Evolutionary conservation across 2,329 filamentous ascomycete species (phyloP).

Genomic region (Madurella mycetomatis): DNA sequence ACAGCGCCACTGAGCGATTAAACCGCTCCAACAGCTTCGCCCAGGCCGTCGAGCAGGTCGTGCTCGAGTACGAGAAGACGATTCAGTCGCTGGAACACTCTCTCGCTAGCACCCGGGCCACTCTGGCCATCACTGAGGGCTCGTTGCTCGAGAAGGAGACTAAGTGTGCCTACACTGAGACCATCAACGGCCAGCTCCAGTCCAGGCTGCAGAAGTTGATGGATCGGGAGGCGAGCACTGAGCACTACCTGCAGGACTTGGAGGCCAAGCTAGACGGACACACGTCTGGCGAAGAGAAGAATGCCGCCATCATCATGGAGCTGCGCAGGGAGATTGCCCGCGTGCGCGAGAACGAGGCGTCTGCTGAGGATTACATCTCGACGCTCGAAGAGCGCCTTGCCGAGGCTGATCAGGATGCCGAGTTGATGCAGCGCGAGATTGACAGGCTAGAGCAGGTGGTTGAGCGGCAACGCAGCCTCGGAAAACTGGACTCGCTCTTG

Average conservation of each 20-base stretch:
- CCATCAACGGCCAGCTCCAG: conserved; percentile 85
- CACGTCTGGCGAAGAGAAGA: conserved; percentile 88
- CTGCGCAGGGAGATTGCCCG: conserved; percentile 87
- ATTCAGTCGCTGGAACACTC: conserved; percentile 92
- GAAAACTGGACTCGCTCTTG: conserved; percentile 87
- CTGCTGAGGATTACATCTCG: conserved; percentile 94
- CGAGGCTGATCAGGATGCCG: conserved; percentile 91
- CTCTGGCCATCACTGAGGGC: conserved; percentile 80
- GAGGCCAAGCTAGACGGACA: conserved; percentile 88
- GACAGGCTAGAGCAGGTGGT: conserved; percentile 91
- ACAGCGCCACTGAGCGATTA: conserved; percentile 78
- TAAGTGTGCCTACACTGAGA: conserved; percentile 88
- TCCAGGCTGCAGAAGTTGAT: conserved; percentile 85
- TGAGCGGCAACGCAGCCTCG: conserved; percentile 89
- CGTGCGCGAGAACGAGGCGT: conserved; percentile 82
- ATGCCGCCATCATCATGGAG: conserved; percentile 76
- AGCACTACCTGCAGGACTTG: conserved; percentile 87
- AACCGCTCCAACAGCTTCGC: conserved; percentile 96
- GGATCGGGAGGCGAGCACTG: conserved; percentile 86
- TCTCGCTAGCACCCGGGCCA: conserved; percentile 79
- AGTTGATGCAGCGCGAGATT: conserved; percentile 95
- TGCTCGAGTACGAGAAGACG: conserved; percentile 97
- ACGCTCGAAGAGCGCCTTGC: conserved; percentile 92
- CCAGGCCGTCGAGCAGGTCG: conserved; percentile 90
- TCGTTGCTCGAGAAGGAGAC: conserved; percentile 87